Conservation (phyloP, 257 asterid genomes). For the Cruciata laevipes region DNA sequence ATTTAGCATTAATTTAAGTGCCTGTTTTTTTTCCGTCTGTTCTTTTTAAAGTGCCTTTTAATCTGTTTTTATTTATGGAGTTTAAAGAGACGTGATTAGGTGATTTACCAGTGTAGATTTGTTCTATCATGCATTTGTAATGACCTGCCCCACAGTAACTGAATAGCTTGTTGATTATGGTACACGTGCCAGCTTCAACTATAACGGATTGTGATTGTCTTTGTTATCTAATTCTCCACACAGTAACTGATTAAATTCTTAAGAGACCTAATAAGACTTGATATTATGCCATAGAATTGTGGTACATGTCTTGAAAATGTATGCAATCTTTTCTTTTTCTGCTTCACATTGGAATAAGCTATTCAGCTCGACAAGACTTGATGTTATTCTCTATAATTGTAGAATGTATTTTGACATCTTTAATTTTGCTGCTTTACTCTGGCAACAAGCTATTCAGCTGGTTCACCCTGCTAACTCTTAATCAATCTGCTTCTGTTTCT, state of each 20-base stretch:
- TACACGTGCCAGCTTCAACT: background rate
- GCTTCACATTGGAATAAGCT: background rate
- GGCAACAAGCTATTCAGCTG: background rate
- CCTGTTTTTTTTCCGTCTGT: no score
- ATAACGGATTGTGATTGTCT: background rate
- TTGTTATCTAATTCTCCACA: no score
- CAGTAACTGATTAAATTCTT: background rate
- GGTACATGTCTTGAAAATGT: background rate
- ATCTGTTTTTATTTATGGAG: background rate
- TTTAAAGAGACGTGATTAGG: background rate
- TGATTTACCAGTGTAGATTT: background rate
- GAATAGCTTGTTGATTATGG: background rate
- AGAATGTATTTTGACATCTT: background rate
- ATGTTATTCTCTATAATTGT: background rate
- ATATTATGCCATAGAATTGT: background rate
- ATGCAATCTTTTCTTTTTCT: background rate
- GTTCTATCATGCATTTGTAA: background rate
- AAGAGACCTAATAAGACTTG: background rate
- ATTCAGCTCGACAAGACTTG: background rate
- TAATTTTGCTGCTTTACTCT: background rate
- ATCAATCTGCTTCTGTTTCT: constrained; percentile 10
- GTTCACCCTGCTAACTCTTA: background rate
- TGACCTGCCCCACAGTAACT: background rate
- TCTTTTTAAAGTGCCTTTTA: background rate
- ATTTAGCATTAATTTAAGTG: background rate